Conservation (phyloP, 805 yeast species). For the Starmera amethionina region DNA sequence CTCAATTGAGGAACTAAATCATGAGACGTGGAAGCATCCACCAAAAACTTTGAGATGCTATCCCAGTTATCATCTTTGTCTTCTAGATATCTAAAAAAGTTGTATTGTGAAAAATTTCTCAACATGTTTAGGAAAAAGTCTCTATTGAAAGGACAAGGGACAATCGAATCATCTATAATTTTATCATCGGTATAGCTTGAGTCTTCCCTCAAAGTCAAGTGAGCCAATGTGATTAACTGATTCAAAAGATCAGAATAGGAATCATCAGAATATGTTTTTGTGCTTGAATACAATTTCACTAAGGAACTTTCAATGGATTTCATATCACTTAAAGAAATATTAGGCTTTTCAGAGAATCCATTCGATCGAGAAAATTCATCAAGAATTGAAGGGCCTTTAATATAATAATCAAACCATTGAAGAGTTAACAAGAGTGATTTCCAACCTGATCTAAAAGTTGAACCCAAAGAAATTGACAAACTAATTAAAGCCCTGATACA, state of each 20-base stretch:
- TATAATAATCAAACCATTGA: conserved; percentile 69
- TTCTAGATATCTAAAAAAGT: conserved; percentile 38
- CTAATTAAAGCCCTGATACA: conserved; percentile 74
- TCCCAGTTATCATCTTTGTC: conserved; percentile 37
- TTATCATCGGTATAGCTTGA: conserved; percentile 17
- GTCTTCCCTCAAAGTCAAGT: conserved; percentile 10
- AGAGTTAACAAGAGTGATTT: conserved; percentile 45
- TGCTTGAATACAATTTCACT: conserved; percentile 52
- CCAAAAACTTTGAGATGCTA: conserved; percentile 34
- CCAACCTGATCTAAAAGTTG: conserved; percentile 65
- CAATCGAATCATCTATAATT: conserved; percentile 5
- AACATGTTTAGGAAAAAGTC: conserved; percentile 45
- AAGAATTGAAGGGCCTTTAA: conserved; percentile 47
- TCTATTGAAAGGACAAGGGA: conserved; percentile 43
- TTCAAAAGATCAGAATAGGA: conserved; percentile 40
- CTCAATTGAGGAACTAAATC: conserved; percentile 33
- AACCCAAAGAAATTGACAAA: conserved; percentile 74
- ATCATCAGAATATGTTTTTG: conserved; percentile 40
- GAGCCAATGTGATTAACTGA: conserved; percentile 36
- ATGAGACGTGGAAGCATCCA: conserved; percentile 35
- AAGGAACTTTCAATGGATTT: conserved; percentile 45
- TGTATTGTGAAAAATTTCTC: conserved; percentile 39
- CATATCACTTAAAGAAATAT: conserved; percentile 35
- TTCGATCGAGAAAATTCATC: conserved; percentile 17
- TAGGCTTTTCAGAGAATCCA: conserved; percentile 32